phyloP scores from a whole-genome alignment of 116 monocot species.

The Dioscorea cayenensis region DNA sequence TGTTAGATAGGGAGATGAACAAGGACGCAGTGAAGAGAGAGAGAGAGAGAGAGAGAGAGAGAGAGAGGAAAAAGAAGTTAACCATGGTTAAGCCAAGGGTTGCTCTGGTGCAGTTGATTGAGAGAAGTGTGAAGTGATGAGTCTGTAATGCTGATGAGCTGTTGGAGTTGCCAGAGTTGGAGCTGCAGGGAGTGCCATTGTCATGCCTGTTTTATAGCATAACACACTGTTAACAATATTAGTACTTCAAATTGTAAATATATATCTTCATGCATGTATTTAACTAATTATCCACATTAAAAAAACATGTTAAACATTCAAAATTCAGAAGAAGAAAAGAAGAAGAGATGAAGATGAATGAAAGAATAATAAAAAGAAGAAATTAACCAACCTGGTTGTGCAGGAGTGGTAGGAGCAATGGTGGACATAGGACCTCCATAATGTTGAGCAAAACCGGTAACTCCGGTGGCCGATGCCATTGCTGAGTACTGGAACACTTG shows the following conservation, averaged over 20 bases:
- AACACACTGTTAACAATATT: constrained; percentile 45
- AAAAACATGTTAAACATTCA: too few species aligned
- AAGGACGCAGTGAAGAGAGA: neutral
- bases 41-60: constrained; percentile 9
- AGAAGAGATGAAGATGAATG: neutral
- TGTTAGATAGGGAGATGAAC: constrained; percentile 11
- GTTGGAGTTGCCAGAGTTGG: constrained; percentile 49
- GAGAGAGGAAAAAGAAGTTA: constrained; percentile 8
- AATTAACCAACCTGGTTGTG: constrained; percentile 63
- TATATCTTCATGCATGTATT: too few species aligned
- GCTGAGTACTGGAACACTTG: constrained; percentile 59
- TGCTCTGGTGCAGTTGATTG: constrained; percentile 48
- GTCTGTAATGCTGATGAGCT: constrained; percentile 51
- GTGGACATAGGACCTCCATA: constrained; percentile 46
- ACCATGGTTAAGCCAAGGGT: constrained; percentile 90
- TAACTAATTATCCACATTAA: too few species aligned
- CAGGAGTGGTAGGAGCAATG: constrained; percentile 35
- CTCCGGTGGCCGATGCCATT: constrained; percentile 24
- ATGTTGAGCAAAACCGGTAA: constrained; percentile 47
- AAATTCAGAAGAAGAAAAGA: neutral
- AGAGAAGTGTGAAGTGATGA: constrained; percentile 54
- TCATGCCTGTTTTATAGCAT: constrained; percentile 71
- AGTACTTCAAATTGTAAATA: constrained; percentile 4
- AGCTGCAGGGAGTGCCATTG: constrained; percentile 46
- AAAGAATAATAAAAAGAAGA: neutral